phyloP scores from a whole-genome alignment of 805 yeast genomes.

The Metschnikowia gruessii region DNA sequence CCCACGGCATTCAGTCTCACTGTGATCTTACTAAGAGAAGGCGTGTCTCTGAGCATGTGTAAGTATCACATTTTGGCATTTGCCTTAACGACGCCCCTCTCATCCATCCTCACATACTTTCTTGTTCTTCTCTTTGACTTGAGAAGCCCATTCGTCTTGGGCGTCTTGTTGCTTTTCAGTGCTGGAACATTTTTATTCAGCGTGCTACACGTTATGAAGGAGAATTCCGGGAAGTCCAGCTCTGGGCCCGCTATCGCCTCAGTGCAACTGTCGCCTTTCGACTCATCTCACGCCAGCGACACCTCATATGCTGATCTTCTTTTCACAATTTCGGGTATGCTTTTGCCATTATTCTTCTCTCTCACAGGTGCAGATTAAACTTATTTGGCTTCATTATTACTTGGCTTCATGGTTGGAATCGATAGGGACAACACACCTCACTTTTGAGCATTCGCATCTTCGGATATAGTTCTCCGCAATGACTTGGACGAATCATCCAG shows the following conservation, averaged over 20 bases:
- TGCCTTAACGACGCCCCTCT: conserved; percentile 52
- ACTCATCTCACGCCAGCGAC: background rate
- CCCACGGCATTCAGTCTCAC: conserved; percentile 72
- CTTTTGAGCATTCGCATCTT: background rate
- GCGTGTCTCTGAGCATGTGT: conserved; percentile 31
- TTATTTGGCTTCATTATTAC: background rate
- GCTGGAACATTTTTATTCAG: conserved; percentile 75
- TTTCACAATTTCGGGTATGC: conserved; percentile 13
- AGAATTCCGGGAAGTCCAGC: conserved; percentile 15
- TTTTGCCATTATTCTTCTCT: conserved; percentile 16
- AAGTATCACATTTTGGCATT: conserved; percentile 51
- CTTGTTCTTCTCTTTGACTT: conserved; percentile 31
- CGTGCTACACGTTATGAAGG: conserved; percentile 60
- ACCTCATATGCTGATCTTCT: background rate
- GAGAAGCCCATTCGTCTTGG: conserved; percentile 42
- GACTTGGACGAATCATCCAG: background rate
- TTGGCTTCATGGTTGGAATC: background rate
- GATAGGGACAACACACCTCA: background rate
- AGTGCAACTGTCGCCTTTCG: conserved; percentile 10
- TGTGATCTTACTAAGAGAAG: conserved; percentile 47
- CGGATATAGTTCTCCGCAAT: background rate
- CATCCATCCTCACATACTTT: conserved; percentile 51
- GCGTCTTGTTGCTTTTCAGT: conserved; percentile 56
- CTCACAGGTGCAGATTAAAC: conserved; percentile 11
- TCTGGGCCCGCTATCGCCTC: conserved; percentile 10